Evolutionary conservation across 2,329 filamentous ascomycete species (phyloP).

Genomic region (Pseudogymnoascus sp.): DNA sequence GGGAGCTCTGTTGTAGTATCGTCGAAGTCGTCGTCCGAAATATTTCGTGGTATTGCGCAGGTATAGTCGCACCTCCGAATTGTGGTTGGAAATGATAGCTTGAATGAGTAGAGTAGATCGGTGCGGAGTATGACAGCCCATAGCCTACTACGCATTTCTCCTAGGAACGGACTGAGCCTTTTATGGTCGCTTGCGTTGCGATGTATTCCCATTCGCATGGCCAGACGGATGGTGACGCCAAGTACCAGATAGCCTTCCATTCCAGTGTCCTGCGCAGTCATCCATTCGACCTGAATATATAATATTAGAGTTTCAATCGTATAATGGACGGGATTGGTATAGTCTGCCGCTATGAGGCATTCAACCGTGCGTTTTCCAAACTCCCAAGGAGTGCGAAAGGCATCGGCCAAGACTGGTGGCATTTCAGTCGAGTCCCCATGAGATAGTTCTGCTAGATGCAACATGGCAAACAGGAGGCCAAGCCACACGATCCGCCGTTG

Average conservation of each 20-base stretch:
- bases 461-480: constrained; percentile 13
- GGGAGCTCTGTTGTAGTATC: constrained; percentile 8
- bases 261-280: constrained; percentile 10
- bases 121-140: constrained; percentile 10
- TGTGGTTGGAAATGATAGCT: constrained; percentile 8
- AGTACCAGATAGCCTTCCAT: constrained; percentile 13
- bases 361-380: constrained; percentile 13
- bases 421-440: constrained; percentile 3
- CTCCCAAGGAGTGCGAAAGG: not conserved
- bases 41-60: constrained; percentile 9
- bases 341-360: constrained; percentile 13
- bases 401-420: not conserved
- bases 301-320: constrained; percentile 13
- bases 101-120: constrained; percentile 11
- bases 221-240: constrained; percentile 10
- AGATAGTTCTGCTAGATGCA: constrained; percentile 12
- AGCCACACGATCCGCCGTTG: constrained; percentile 14
- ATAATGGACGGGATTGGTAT: constrained; percentile 12
- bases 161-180: constrained; percentile 10
- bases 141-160: constrained; percentile 10
- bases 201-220: constrained; percentile 13
- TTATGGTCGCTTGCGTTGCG: constrained; percentile 7
- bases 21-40: constrained; percentile 9
- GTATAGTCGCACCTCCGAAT: constrained; percentile 9
- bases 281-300: constrained; percentile 13